Percentiles rank a stretch among this genome's conserved stretches.
Conservation (phyloP, 495 filamentous ascomycete genomes). For the Usnea hakonensis region DNA sequence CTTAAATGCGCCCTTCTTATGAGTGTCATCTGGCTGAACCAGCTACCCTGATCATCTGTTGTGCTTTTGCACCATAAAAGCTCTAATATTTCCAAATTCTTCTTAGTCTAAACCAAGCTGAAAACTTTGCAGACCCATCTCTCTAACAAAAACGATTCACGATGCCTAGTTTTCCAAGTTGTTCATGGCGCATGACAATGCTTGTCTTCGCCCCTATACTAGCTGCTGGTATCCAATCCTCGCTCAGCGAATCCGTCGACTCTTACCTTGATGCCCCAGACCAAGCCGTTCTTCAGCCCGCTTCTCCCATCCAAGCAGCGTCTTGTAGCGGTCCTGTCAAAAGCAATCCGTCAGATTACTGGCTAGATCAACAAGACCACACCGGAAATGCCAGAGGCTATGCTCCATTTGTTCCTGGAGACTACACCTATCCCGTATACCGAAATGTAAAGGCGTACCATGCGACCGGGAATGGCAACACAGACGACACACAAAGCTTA, state of each 20-base stretch:
- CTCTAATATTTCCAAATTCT: background rate
- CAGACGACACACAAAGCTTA: slow-evolving; percentile 33
- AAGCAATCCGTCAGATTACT: background rate
- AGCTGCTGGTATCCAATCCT: background rate
- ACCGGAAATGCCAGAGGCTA: slow-evolving; percentile 25
- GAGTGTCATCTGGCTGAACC: background rate
- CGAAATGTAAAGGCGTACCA: slow-evolving; percentile 49
- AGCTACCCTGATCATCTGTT: background rate
- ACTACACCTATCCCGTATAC: slow-evolving; percentile 44
- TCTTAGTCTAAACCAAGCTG: background rate
- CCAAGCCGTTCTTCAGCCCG: background rate
- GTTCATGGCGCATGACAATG: background rate
- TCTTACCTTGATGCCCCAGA: background rate
- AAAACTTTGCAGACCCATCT: background rate
- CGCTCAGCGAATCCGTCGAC: background rate
- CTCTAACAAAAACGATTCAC: background rate
- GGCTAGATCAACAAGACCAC: background rate
- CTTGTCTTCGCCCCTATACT: background rate
- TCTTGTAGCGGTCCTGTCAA: background rate
- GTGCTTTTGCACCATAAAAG: too few relatives aligned
- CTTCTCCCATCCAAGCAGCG: background rate
- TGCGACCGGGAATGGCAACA: slow-evolving; percentile 28
- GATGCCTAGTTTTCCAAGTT: background rate
- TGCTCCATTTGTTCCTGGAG: slow-evolving; percentile 32
- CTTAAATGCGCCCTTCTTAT: background rate